phyloP scores from a whole-genome alignment of 176 grass and related monocot species.

The Avena insularis region DNA sequence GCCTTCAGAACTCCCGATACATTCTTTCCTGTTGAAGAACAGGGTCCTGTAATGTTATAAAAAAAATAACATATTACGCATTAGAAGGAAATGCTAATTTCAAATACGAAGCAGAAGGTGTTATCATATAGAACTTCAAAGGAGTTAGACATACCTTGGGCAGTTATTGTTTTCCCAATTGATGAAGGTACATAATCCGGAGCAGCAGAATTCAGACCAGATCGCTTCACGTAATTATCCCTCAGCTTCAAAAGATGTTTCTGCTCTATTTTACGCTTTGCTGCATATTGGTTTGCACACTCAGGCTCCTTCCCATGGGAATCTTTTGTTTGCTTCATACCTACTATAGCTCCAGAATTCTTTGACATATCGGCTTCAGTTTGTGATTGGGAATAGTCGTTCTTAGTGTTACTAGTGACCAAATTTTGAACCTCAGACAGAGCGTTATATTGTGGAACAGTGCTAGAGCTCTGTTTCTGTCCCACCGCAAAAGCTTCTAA shows the following conservation, averaged over 20 bases:
- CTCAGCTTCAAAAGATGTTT: conserved; percentile 23
- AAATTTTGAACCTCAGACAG: conserved; percentile 16
- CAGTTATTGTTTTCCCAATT: conserved; percentile 38
- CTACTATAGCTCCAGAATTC: conserved; percentile 35
- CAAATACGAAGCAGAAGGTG: not conserved
- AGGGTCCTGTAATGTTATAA: conserved; percentile 41
- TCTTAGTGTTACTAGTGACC: conserved; percentile 25
- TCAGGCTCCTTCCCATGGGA: conserved; percentile 34
- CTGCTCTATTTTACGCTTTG: conserved; percentile 28
- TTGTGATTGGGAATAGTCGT: conserved; percentile 24
- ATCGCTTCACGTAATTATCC: conserved; percentile 39
- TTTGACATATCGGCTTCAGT: conserved; percentile 15
- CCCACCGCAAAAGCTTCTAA: conserved; percentile 7
- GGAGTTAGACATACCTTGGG: conserved; percentile 38
- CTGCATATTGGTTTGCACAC: conserved; percentile 8
- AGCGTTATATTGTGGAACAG: conserved; percentile 2
- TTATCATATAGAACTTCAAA: conserved; percentile 28
- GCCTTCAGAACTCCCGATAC: conserved; percentile 41
- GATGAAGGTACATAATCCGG: conserved; percentile 48
- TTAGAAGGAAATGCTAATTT: conserved; percentile 10
- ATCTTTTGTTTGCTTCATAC: conserved; percentile 23
- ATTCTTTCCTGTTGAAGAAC: conserved; percentile 35
- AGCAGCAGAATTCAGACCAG: conserved; percentile 51
- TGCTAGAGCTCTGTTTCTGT: conserved; percentile 5
- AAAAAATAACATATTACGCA: not conserved